Evolutionary conservation across 2,329 filamentous ascomycete species (phyloP).

Genomic region (Pseudocercospora crystallina): DNA sequence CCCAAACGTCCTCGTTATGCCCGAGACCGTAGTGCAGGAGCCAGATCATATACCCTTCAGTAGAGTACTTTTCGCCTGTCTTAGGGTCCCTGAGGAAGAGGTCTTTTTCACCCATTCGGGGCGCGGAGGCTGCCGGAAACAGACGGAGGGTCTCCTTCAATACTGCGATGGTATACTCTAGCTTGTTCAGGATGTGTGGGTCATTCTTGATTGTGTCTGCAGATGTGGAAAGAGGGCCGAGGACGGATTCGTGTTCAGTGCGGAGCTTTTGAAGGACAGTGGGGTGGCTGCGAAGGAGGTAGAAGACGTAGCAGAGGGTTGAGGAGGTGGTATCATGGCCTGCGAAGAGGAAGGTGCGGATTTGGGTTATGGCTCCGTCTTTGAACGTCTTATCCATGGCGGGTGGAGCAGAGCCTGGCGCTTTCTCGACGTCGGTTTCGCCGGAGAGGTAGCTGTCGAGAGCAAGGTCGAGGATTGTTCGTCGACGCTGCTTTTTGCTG

Average conservation of each 20-base stretch:
- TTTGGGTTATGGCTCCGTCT: conserved; percentile 33
- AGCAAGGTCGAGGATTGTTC: conserved; percentile 31
- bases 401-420: conserved; percentile 10
- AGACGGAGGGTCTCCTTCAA: conserved; percentile 56
- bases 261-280: conserved; percentile 36
- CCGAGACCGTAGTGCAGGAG: conserved; percentile 39
- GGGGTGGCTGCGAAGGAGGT: conserved; percentile 39
- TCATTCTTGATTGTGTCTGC: conserved; percentile 40
- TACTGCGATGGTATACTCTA: conserved; percentile 53
- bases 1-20: conserved; percentile 39
- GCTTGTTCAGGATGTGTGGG: conserved; percentile 49
- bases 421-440: conserved; percentile 9
- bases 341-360: conserved; percentile 41
- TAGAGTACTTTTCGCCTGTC: conserved; percentile 43
- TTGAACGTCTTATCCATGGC: conserved; percentile 36
- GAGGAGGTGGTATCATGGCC: conserved; percentile 42
- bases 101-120: conserved; percentile 35
- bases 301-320: conserved; percentile 36
- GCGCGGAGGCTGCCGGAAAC: conserved; percentile 48
- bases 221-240: conserved; percentile 37
- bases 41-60: conserved; percentile 46
- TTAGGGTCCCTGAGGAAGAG: conserved; percentile 43
- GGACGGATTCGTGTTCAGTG: conserved; percentile 52
- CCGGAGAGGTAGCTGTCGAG: conserved; percentile 37
- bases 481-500: conserved; percentile 23